Conservation (phyloP, 768 basidiomycete species). For the Collybia nuda region DNA sequence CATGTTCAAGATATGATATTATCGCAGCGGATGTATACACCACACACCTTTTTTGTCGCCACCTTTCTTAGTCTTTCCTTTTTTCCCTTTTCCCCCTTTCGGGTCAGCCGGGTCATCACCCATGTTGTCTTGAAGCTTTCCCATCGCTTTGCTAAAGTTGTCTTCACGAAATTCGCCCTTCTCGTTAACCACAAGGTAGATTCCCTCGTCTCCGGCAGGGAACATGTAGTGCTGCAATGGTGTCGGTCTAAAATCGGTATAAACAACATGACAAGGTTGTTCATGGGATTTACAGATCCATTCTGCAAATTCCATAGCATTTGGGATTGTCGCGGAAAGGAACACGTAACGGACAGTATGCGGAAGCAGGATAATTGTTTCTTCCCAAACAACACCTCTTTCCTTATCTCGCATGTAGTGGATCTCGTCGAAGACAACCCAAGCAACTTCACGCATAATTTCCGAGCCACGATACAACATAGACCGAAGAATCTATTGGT, state of each 20-base stretch:
- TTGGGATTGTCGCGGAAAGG: constrained; percentile 97
- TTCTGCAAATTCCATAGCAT: constrained; percentile 99
- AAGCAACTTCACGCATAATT: constrained; percentile 99
- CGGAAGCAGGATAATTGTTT: constrained; percentile 95
- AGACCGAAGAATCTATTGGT: constrained; percentile 86
- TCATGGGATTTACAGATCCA: constrained; percentile 98
- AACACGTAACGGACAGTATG: constrained; percentile 97
- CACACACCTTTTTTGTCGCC: constrained; percentile 82
- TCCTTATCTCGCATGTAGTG: constrained; percentile 99
- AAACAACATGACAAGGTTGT: constrained; percentile 98
- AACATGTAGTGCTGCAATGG: constrained; percentile 98
- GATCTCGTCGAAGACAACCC: constrained; percentile 99
- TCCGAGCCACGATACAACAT: constrained; percentile 99
- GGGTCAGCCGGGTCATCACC: constrained; percentile 95
- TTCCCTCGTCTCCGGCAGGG: constrained; percentile 94
- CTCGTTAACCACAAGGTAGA: constrained; percentile 98
- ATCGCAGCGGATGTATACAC: background rate
- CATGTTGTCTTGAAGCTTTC: constrained; percentile 75
- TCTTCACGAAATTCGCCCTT: constrained; percentile 97
- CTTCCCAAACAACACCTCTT: constrained; percentile 99
- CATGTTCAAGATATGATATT: background rate
- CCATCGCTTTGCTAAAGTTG: constrained; percentile 98
- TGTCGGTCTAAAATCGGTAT: constrained; percentile 98
- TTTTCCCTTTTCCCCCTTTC: constrained; percentile 78
- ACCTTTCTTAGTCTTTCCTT: constrained; percentile 94